A percentile compares a stretch with the other conserved stretches of the same genome.
phyloP scores from a whole-genome alignment of 257 asterid species.

The Haberlea rhodopensis region DNA sequence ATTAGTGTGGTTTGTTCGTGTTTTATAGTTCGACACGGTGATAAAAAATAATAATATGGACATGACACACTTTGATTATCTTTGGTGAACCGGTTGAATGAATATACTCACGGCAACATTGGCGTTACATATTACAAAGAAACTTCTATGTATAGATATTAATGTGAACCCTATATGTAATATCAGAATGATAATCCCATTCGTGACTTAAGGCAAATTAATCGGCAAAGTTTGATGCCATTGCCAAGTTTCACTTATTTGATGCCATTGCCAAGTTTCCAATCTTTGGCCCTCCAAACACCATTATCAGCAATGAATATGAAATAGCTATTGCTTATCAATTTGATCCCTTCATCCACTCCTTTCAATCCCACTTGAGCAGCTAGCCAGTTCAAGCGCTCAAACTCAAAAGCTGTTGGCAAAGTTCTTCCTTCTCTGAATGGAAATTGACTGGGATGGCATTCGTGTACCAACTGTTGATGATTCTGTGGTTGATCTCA shows the following conservation, averaged over 20 bases:
- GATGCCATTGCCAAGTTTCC: slow-evolving; percentile 21
- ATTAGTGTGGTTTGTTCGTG: too few relatives aligned
- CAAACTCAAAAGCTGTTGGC: slow-evolving; percentile 87
- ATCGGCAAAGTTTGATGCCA: background rate
- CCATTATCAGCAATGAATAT: slow-evolving; percentile 23
- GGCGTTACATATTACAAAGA: too few relatives aligned
- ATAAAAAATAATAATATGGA: too few relatives aligned
- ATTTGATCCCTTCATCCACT: slow-evolving; percentile 27
- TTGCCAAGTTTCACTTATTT: too few relatives aligned
- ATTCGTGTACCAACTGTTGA: slow-evolving; percentile 90
- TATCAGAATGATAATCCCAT: too few relatives aligned
- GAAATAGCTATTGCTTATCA: slow-evolving; percentile 1
- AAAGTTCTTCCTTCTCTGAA: slow-evolving; percentile 81
- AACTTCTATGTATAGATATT: too few relatives aligned
- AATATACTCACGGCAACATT: too few relatives aligned
- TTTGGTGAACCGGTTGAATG: too few relatives aligned
- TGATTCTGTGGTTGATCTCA: slow-evolving; percentile 85
- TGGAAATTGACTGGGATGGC: slow-evolving; percentile 95
- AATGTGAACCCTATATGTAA: too few relatives aligned
- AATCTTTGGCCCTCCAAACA: slow-evolving; percentile 24
- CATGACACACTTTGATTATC: too few relatives aligned
- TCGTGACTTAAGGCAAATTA: background rate
- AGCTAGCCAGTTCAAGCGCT: slow-evolving; percentile 57
- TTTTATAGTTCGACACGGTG: too few relatives aligned
- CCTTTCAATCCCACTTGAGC: slow-evolving; percentile 40